These are phyloP conservation scores for Aspergillus brasiliensis DNA, from an alignment of 2,329 filamentous ascomycete species.

Conservation along the genomic window DNA sequence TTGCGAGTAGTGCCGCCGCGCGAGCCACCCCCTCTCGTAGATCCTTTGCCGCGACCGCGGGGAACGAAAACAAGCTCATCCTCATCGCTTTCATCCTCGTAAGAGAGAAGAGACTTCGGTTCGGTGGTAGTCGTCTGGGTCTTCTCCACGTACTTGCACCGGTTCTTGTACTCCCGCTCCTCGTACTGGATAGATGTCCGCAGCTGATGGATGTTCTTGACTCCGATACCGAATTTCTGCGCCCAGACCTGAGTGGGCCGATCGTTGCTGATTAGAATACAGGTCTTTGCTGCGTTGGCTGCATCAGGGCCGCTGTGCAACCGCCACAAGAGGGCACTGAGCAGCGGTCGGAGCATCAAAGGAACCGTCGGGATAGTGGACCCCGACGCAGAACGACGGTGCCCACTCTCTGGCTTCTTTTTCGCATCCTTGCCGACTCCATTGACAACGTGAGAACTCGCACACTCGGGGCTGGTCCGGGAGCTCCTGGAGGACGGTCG, in stretches of 20 bases:
- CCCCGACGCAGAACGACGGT: conserved; percentile 36
- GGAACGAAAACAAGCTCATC: conserved; percentile 52
- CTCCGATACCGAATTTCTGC: conserved; percentile 50
- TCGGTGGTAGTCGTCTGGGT: conserved; percentile 38
- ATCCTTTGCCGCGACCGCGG: conserved; percentile 42
- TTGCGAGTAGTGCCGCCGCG: conserved; percentile 35
- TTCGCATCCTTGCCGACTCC: conserved; percentile 25
- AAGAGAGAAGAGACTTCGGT: conserved; percentile 48
- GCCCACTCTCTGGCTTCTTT: conserved; percentile 24
- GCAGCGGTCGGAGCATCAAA: conserved; percentile 42
- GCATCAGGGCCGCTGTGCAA: conserved; percentile 41
- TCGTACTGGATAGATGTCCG: conserved; percentile 51
- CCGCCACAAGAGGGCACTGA: conserved; percentile 50
- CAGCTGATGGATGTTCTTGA: conserved; percentile 52
- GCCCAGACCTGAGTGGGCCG: conserved; percentile 47
- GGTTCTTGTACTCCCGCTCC: conserved; percentile 48
- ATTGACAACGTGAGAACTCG: conserved; percentile 29
- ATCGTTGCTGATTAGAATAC: conserved; percentile 50
- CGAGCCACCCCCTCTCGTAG: conserved; percentile 28
- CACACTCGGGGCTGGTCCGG: conserved; percentile 48
- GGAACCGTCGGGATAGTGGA: conserved; percentile 44
- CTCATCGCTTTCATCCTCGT: conserved; percentile 52
- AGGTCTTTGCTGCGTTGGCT: conserved; percentile 36
- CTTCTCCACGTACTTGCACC: conserved; percentile 50
- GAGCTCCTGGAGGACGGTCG: conserved; percentile 49